Evolutionary conservation across 2,329 filamentous ascomycete species (phyloP).

Genomic region (Nigrospora oryzae): DNA sequence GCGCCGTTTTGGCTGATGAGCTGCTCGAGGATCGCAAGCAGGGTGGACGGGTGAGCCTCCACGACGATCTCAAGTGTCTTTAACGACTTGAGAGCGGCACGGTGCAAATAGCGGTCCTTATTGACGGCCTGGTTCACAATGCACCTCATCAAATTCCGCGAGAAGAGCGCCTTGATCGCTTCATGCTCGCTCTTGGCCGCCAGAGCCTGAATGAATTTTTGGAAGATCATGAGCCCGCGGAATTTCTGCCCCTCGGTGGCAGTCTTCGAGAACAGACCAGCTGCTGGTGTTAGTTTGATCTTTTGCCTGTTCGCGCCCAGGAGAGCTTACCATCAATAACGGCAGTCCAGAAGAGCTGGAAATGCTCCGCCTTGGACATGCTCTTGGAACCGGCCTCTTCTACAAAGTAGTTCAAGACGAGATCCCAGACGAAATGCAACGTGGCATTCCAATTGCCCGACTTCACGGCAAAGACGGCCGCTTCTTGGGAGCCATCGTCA

Average conservation of each 20-base stretch:
- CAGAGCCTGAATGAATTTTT: constrained; percentile 57
- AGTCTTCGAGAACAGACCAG: constrained; percentile 72
- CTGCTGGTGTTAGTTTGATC: constrained; percentile 28
- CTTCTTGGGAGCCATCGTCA: constrained; percentile 33
- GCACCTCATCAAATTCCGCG: constrained; percentile 72
- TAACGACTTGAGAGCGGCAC: constrained; percentile 68
- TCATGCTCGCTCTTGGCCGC: constrained; percentile 30
- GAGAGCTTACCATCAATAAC: constrained; percentile 71
- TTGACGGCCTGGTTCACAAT: constrained; percentile 76
- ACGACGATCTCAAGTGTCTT: constrained; percentile 60
- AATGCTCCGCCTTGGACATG: constrained; percentile 33
- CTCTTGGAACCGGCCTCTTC: constrained; percentile 21
- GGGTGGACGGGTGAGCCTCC: constrained; percentile 49
- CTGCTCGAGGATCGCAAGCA: constrained; percentile 52
- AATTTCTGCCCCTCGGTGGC: constrained; percentile 86
- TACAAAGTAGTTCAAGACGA: constrained; percentile 55
- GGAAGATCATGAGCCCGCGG: constrained; percentile 82
- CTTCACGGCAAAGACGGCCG: constrained; percentile 37
- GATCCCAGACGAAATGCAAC: constrained; percentile 80
- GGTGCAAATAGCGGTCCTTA: constrained; percentile 70
- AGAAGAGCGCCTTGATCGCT: constrained; percentile 59
- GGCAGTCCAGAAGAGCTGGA: constrained; percentile 76
- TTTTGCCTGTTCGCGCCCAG: no score
- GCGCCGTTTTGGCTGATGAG: constrained; percentile 63
- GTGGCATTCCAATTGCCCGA: constrained; percentile 73